Evolutionary conservation across 1,284 basidiomycete genomes (phyloP).

Genomic region (Tilletia walkeri): DNA sequence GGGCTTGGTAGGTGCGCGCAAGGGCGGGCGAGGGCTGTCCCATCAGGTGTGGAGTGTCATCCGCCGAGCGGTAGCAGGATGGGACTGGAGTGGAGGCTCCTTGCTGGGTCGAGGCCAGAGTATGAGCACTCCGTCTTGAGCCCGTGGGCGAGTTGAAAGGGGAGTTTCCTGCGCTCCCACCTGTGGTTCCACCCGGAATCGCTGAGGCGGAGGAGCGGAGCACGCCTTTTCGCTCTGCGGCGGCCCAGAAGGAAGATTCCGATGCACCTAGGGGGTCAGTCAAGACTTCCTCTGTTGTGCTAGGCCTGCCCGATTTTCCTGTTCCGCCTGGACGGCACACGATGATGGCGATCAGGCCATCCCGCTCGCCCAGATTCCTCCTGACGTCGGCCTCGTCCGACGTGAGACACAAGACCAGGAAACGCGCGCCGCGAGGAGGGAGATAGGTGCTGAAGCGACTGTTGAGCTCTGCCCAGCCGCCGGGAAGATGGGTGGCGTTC

Average conservation of each 20-base stretch:
- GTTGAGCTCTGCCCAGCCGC: conserved; percentile 14
- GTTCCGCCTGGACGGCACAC: not conserved
- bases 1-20: not conserved
- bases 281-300: not conserved
- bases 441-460: conserved; percentile 17
- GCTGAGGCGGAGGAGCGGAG: not conserved
- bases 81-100: too few species aligned
- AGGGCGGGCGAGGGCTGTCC: conserved; percentile 9
- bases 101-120: not conserved
- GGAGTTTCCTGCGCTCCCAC: not conserved
- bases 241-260: conserved; percentile 3
- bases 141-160: not conserved
- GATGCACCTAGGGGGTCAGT: conserved; percentile 2
- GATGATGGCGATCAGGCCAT: conserved; percentile 5
- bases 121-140: conserved; percentile 3
- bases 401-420: conserved; percentile 1
- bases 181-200: not conserved
- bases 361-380: conserved; percentile 9
- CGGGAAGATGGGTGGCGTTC: conserved; percentile 9
- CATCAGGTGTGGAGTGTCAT: conserved; percentile 12
- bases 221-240: not conserved
- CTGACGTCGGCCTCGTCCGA: conserved; percentile 1
- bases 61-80: not conserved
- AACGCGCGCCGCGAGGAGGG: not conserved
- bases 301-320: not conserved